Conservation (phyloP, 2,329 filamentous ascomycete genomes). For the Fonsecaea nubica region DNA sequence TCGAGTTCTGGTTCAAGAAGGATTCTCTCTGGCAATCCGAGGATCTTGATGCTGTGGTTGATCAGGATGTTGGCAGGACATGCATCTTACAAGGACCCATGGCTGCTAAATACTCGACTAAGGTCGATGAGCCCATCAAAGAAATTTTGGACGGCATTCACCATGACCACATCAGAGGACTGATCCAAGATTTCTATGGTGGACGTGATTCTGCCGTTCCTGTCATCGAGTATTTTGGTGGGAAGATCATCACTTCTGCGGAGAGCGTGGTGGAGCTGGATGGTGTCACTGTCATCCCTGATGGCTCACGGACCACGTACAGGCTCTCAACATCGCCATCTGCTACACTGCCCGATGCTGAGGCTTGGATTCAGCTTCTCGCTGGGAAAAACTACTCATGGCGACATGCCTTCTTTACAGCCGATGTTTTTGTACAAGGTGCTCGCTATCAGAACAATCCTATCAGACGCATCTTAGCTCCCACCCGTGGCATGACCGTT, state of each 20-base stretch:
- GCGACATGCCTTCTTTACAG: constrained; percentile 92
- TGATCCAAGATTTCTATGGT: constrained; percentile 80
- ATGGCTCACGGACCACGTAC: constrained; percentile 81
- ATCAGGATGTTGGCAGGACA: constrained; percentile 91
- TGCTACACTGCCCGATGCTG: constrained; percentile 74
- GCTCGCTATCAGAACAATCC: constrained; percentile 98
- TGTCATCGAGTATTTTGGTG: constrained; percentile 92
- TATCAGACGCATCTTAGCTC: constrained; percentile 87
- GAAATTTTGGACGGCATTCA: constrained; percentile 93
- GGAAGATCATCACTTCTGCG: constrained; percentile 73
- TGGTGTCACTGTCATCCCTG: constrained; percentile 81
- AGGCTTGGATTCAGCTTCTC: constrained; percentile 86
- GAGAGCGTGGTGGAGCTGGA: constrained; percentile 75
- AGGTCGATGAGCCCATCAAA: constrained; percentile 91
- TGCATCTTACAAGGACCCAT: constrained; percentile 96
- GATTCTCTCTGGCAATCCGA: constrained; percentile 99
- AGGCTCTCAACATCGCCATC: constrained; percentile 78
- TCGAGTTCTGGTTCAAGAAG: constrained; percentile 99
- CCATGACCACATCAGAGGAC: constrained; percentile 78
- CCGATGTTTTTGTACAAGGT: constrained; percentile 92
- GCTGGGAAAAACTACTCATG: constrained; percentile 87
- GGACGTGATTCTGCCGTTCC: constrained; percentile 78
- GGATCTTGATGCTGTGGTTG: constrained; percentile 93
- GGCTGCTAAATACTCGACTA: constrained; percentile 85
- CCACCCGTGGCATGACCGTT: constrained; percentile 83